These are phyloP conservation scores for Musa beccarii DNA, from an alignment of 176 grass and related monocot genomes.

Conservation along the genomic window DNA sequence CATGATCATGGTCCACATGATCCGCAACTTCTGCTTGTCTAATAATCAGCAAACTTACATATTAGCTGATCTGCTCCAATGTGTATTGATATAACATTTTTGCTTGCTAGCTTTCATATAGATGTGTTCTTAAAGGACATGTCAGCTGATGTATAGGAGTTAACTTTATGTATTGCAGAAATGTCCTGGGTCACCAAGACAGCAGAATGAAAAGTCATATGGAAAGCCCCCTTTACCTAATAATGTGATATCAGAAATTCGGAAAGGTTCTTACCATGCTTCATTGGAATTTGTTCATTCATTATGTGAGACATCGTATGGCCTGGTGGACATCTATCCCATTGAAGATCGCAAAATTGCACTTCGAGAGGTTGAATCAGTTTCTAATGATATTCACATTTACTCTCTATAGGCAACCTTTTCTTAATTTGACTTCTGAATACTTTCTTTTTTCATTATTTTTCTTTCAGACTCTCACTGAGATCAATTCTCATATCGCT, in stretches of 20 bases:
- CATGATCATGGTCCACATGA: not conserved
- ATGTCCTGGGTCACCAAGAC: conserved; percentile 40
- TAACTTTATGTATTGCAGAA: conserved; percentile 46
- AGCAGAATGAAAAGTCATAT: conserved; percentile 46
- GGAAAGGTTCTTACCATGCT: conserved; percentile 91
- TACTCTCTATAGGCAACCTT: not conserved
- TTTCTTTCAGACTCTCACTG: conserved; percentile 20
- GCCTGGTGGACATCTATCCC: conserved; percentile 88
- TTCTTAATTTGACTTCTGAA: conserved; percentile 16
- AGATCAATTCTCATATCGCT: conserved; percentile 82
- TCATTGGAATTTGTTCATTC: conserved; percentile 90
- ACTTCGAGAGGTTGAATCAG: conserved; percentile 56
- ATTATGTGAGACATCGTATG: conserved; percentile 96
- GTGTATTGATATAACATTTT: not conserved
- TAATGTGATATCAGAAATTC: conserved; percentile 62
- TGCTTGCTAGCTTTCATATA: not conserved
- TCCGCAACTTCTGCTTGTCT: not conserved
- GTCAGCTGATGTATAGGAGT: conserved; percentile 17
- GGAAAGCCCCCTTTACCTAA: conserved; percentile 91
- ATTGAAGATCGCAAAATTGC: conserved; percentile 96
- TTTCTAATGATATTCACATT: not conserved
- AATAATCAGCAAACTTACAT: not conserved
- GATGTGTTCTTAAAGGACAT: not conserved
- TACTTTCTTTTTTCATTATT: conserved; percentile 3
- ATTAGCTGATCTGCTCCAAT: not conserved